These are phyloP conservation scores for Candida fluviatilis DNA, from an alignment of 805 yeast genomes.

Conservation along the genomic window DNA sequence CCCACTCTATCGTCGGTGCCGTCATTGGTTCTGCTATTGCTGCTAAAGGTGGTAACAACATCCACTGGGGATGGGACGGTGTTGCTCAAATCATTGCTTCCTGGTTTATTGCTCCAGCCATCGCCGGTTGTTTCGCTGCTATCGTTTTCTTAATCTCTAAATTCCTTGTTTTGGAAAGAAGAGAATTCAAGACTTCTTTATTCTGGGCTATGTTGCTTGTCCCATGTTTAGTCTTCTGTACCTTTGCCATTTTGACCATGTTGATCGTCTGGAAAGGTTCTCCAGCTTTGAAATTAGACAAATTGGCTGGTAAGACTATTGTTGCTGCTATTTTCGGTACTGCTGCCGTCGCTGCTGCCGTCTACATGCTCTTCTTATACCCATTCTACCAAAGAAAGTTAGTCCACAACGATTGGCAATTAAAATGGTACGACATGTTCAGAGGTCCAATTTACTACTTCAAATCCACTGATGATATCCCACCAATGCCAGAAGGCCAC, in stretches of 20 bases:
- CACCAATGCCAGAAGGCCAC: slow-evolving; percentile 63
- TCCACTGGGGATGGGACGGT: slow-evolving; percentile 75
- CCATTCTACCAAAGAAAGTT: slow-evolving; percentile 64
- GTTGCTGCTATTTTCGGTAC: slow-evolving; percentile 62
- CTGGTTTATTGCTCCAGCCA: slow-evolving; percentile 73
- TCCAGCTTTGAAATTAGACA: slow-evolving; percentile 56
- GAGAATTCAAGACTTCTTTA: slow-evolving; percentile 36
- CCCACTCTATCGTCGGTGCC: slow-evolving; percentile 76
- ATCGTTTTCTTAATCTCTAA: slow-evolving; percentile 57
- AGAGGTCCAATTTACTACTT: slow-evolving; percentile 56
- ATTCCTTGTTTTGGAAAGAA: slow-evolving; percentile 56
- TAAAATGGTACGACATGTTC: slow-evolving; percentile 51
- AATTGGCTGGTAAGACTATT: slow-evolving; percentile 49
- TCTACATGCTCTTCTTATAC: slow-evolving; percentile 51
- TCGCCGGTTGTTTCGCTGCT: slow-evolving; percentile 63
- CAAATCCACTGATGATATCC: slow-evolving; percentile 52
- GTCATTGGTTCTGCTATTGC: slow-evolving; percentile 74
- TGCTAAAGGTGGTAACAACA: slow-evolving; percentile 56
- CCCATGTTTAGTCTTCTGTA: slow-evolving; percentile 57
- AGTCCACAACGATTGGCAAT: slow-evolving; percentile 61
- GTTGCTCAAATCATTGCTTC: slow-evolving; percentile 71
- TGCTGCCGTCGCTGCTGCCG: slow-evolving; percentile 50
- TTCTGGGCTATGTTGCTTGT: slow-evolving; percentile 54
- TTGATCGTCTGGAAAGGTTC: slow-evolving; percentile 80
- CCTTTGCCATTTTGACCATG: slow-evolving; percentile 66